Percentiles rank a stretch among this genome's conserved stretches.
phyloP scores from a whole-genome alignment of 192 early-diverging fungal genomes.

The Pilobolus umbonatus region DNA sequence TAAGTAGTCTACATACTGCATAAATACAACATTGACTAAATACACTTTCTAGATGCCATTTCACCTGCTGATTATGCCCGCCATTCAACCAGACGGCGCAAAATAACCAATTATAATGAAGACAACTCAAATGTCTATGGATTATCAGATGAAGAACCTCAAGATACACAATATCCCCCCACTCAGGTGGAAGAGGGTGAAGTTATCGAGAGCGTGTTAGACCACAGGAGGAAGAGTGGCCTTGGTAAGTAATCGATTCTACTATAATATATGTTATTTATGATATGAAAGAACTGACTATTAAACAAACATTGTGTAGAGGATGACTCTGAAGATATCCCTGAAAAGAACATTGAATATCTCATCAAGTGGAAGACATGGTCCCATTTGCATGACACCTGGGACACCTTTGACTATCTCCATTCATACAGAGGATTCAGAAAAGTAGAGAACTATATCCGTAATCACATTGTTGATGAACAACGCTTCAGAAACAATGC shows the following conservation, averaged over 20 bases:
- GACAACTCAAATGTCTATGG: conserved; percentile 36
- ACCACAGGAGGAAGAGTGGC: conserved; percentile 35
- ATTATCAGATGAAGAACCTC: conserved; percentile 34
- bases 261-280: conserved; percentile 6
- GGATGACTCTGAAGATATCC: conserved; percentile 36
- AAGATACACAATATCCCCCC: conserved; percentile 4
- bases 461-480: conserved; percentile 59
- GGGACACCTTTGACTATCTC: conserved; percentile 71
- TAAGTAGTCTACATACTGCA: not conserved
- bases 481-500: conserved; percentile 53
- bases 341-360: conserved; percentile 65
- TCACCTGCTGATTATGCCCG: conserved; percentile 17
- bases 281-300: not conserved
- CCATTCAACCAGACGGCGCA: conserved; percentile 36
- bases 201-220: conserved; percentile 53
- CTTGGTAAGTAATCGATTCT: conserved; percentile 15
- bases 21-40: not conserved
- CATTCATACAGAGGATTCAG: conserved; percentile 76
- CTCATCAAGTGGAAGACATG: conserved; percentile 93
- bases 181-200: conserved; percentile 52
- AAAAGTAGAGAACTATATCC: conserved; percentile 85
- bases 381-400: conserved; percentile 89
- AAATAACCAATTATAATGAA: conserved; percentile 36
- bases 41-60: not conserved
- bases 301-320: conserved; percentile 10